A percentile compares a stretch with the other conserved stretches of the same genome.
Conservation (phyloP, 2,329 filamentous ascomycete species). For the Colletotrichum costaricense region DNA sequence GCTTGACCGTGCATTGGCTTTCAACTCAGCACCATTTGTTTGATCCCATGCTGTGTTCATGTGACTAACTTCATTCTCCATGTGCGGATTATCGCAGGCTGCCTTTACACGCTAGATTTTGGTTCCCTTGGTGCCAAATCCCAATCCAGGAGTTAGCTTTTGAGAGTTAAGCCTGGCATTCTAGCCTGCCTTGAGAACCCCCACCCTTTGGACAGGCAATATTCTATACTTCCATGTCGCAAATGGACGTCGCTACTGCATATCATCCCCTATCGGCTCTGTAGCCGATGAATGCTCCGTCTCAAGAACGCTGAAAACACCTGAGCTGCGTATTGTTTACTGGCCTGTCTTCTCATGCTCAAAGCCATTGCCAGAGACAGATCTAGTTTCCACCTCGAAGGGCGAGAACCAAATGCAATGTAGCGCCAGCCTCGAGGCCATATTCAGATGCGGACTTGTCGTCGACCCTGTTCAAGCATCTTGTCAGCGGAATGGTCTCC, state of each 20-base stretch:
- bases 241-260: not conserved
- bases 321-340: not conserved
- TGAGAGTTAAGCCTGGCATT: not conserved
- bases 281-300: not conserved
- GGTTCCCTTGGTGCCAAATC: not conserved
- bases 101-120: not conserved
- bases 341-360: not conserved
- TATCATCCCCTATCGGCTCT: not conserved
- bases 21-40: not conserved
- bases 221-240: not conserved
- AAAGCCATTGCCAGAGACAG: not conserved
- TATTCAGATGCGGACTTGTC: conserved; percentile 95
- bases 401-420: conserved; percentile 93
- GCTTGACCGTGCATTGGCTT: not conserved
- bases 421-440: conserved; percentile 89
- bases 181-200: not conserved
- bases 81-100: not conserved
- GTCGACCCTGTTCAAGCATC: conserved; percentile 75
- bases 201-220: not conserved
- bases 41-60: not conserved
- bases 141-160: not conserved
- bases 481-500: not conserved
- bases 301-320: not conserved
- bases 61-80: not conserved
- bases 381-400: conserved; percentile 77